These are phyloP conservation scores for Cryptococcus depauperatus DNA, from an alignment of 1,284 basidiomycete genomes.

Conservation along the genomic window DNA sequence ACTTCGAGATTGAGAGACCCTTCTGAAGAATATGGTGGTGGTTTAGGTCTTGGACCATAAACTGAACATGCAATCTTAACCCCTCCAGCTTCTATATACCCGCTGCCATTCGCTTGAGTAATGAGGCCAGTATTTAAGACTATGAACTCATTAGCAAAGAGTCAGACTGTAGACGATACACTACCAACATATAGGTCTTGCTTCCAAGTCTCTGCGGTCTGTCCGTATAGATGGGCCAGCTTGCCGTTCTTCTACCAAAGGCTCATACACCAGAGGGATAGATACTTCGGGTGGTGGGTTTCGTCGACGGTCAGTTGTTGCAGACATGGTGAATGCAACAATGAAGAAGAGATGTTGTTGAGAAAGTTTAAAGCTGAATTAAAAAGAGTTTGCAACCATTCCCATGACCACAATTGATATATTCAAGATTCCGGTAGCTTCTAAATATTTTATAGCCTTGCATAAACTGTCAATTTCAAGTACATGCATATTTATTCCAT, in stretches of 20 bases:
- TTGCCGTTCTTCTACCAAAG: slow-evolving; percentile 33
- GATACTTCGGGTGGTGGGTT: slow-evolving; percentile 82
- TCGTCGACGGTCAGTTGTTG: slow-evolving; percentile 71
- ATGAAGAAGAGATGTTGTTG: slow-evolving; percentile 1
- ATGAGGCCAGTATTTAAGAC: slow-evolving; percentile 84
- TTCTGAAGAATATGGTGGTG: slow-evolving; percentile 64
- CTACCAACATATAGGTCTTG: slow-evolving; percentile 51
- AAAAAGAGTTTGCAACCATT: too few species aligned
- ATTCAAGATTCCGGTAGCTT: too few species aligned
- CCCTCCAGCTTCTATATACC: slow-evolving; percentile 78
- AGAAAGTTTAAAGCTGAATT: slow-evolving; percentile 3
- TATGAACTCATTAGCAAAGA: slow-evolving; percentile 39
- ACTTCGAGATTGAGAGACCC: slow-evolving; percentile 90
- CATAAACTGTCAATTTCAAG: too few species aligned
- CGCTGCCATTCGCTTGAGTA: slow-evolving; percentile 86
- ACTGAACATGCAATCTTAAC: slow-evolving; percentile 93
- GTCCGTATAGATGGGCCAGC: slow-evolving; percentile 41
- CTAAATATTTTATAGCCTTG: not conserved
- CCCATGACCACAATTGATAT: too few species aligned
- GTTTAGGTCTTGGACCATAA: slow-evolving; percentile 72
- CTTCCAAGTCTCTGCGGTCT: slow-evolving; percentile 54
- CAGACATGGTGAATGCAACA: slow-evolving; percentile 6
- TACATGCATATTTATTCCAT: too few species aligned
- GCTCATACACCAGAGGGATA: slow-evolving; percentile 55
- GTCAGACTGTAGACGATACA: not conserved